Percentiles rank a stretch among this genome's conserved stretches.
These are phyloP conservation scores for Plantago elongata DNA, from an alignment of 257 asterid species.

Conservation along the genomic window DNA sequence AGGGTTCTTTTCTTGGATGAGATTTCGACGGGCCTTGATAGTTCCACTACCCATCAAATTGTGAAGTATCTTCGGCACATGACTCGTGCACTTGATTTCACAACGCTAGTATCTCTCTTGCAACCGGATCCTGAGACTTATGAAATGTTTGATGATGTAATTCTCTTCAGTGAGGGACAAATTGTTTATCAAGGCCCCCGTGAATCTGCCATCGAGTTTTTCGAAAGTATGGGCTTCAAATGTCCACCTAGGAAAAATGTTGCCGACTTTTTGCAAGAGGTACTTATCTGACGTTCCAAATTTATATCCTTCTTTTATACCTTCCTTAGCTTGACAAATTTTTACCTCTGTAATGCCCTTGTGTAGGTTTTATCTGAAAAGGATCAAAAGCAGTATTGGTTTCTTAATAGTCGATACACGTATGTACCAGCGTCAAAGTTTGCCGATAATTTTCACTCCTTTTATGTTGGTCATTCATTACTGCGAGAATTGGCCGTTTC, in stretches of 20 bases:
- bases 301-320: constrained; percentile 15
- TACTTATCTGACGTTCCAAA: constrained; percentile 21
- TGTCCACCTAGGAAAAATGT: constrained; percentile 83
- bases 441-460: constrained; percentile 55
- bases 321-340: constrained; percentile 1
- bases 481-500: constrained; percentile 46
- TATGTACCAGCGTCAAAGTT: constrained; percentile 48
- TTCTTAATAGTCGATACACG: constrained; percentile 36
- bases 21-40: constrained; percentile 88
- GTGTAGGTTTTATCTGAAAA: constrained; percentile 56
- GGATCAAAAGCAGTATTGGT: constrained; percentile 83
- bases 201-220: constrained; percentile 53
- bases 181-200: constrained; percentile 87
- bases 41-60: constrained; percentile 85
- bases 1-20: constrained; percentile 85
- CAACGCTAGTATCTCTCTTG: constrained; percentile 71
- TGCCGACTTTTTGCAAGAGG: constrained; percentile 89
- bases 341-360: constrained; percentile 23
- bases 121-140: constrained; percentile 97
- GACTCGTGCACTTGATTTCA: constrained; percentile 57
- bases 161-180: constrained; percentile 76
- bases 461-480: constrained; percentile 43
- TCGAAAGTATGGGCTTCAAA: constrained; percentile 61
- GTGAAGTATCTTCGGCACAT: constrained; percentile 63
- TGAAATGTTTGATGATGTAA: constrained; percentile 75